A percentile compares a stretch with the other conserved stretches of the same genome.
These are phyloP conservation scores for Trametes gibbosa DNA, from an alignment of 768 basidiomycete genomes.

Conservation along the genomic window DNA sequence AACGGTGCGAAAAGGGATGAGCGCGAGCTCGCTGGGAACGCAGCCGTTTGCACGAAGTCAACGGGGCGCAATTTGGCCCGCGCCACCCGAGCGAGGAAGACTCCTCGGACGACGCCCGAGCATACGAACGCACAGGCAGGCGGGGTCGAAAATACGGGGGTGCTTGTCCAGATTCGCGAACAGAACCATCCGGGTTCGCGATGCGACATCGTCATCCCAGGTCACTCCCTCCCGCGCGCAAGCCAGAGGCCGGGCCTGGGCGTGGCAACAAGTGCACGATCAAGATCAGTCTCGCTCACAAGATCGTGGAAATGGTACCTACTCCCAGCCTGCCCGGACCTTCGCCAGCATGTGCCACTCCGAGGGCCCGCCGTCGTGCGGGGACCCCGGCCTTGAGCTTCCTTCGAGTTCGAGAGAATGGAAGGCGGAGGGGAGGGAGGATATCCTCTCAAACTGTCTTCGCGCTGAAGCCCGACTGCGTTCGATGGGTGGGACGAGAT, in stretches of 20 bases:
- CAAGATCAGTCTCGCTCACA: constrained; percentile 14
- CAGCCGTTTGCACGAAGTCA: too few relatives aligned
- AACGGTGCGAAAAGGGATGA: background rate
- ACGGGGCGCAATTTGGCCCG: background rate
- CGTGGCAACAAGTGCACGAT: constrained; percentile 10
- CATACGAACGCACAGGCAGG: background rate
- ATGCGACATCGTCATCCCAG: background rate
- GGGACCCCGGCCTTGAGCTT: too few relatives aligned
- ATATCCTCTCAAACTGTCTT: background rate
- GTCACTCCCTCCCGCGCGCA: background rate
- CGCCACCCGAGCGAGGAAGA: constrained; percentile 1
- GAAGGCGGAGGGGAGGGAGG: constrained; percentile 2
- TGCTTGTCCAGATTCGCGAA: background rate
- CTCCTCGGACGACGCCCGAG: background rate
- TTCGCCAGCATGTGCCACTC: constrained; percentile 1
- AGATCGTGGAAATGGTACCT: constrained; percentile 19
- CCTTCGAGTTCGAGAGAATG: constrained; percentile 8
- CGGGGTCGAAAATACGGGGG: constrained; percentile 8
- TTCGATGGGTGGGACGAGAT: background rate
- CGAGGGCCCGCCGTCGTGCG: background rate
- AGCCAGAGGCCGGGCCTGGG: background rate
- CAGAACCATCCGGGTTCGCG: background rate
- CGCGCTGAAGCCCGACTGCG: background rate
- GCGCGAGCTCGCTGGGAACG: too few relatives aligned
- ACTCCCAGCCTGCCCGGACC: background rate